Evolutionary conservation across 345 rosid species (phyloP).

Genomic region (Combretum micranthum): DNA sequence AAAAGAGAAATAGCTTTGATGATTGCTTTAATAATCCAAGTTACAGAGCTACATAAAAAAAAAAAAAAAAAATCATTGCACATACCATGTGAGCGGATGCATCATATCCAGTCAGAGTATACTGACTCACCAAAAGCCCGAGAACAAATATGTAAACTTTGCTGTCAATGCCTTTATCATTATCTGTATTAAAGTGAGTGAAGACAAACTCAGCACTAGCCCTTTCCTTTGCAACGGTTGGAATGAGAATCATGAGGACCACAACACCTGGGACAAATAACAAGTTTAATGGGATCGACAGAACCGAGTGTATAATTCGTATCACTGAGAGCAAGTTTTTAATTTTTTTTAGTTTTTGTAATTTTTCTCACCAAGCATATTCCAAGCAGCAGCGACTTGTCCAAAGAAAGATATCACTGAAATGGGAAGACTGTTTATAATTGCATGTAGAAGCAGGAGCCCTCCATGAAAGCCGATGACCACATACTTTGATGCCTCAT

Average conservation of each 20-base stretch:
- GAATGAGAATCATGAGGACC: constrained; percentile 74
- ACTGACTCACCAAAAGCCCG: constrained; percentile 95
- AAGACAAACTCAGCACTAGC: constrained; percentile 86
- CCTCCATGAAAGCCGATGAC: constrained; percentile 75
- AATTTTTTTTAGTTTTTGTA: too few relatives aligned
- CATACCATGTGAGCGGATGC: constrained; percentile 98
- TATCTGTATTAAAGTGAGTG: constrained; percentile 78
- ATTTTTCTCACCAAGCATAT: constrained; percentile 52
- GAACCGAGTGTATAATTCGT: too few relatives aligned
- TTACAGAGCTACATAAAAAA: neutral
- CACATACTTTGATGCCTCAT: constrained; percentile 71
- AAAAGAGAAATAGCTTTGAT: too few relatives aligned
- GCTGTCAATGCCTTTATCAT: constrained; percentile 57
- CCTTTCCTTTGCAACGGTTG: constrained; percentile 65
- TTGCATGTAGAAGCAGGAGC: constrained; percentile 65
- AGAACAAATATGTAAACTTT: constrained; percentile 71
- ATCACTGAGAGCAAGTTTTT: too few relatives aligned
- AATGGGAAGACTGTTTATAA: constrained; percentile 81
- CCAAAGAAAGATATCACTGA: constrained; percentile 73
- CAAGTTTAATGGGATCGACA: neutral
- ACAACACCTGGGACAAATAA: constrained; percentile 49
- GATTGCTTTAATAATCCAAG: neutral
- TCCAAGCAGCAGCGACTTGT: constrained; percentile 91
- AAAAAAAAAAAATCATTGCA: constrained; percentile 4
- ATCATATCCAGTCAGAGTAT: constrained; percentile 86